Evolutionary conservation across 345 rosid genomes (phyloP).

Genomic region (Eucalyptus grandis): DNA sequence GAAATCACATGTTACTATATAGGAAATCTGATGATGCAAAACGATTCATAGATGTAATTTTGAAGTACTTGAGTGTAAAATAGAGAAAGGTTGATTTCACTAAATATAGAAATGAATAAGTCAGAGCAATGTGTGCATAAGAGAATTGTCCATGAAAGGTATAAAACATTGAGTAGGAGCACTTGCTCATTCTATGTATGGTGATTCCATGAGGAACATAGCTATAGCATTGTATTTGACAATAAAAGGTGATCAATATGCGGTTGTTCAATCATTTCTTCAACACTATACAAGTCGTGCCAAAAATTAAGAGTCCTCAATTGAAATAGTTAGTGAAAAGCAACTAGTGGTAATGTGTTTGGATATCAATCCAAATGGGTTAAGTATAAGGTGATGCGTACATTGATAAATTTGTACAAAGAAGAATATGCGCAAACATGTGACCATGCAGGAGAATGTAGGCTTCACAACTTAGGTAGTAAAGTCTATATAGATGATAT

Average conservation of each 20-base stretch:
- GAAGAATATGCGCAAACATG: neutral
- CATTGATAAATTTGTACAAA: no score
- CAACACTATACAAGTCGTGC: neutral
- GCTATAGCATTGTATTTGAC: neutral
- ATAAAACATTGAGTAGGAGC: neutral
- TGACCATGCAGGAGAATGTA: neutral
- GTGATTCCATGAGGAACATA: neutral
- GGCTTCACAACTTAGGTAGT: neutral
- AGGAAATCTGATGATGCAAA: neutral
- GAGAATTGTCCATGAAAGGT: neutral
- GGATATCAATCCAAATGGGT: neutral
- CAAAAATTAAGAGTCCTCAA: neutral
- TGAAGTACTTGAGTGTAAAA: neutral
- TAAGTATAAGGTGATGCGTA: no score
- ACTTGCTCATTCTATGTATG: neutral
- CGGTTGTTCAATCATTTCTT: neutral
- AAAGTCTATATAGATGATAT: neutral
- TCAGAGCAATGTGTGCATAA: neutral
- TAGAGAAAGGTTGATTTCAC: neutral
- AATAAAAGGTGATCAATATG: neutral
- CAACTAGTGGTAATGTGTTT: no score
- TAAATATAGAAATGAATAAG: fast-evolving
- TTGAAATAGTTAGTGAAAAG: neutral
- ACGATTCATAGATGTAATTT: no score
- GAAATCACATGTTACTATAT: neutral